phyloP scores from a whole-genome alignment of 306 rosid species.

The Hylodesmum podocarpum region DNA sequence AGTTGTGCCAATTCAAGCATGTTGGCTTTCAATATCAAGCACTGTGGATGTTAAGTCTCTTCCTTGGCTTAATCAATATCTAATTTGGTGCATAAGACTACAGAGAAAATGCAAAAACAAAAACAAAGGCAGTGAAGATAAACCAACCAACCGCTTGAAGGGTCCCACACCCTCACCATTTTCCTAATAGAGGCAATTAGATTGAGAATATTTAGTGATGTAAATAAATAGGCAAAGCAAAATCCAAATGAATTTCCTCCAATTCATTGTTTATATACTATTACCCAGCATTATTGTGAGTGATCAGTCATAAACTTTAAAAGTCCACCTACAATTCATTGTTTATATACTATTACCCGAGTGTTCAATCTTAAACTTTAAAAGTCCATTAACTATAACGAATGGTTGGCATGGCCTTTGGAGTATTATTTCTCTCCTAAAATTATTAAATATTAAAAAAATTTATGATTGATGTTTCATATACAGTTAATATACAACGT shows the following conservation, averaged over 20 bases:
- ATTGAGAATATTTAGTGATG: constrained; percentile 45
- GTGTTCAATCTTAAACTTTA: not conserved
- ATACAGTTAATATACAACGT: no score
- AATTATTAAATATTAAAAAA: no score
- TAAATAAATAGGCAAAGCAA: constrained; percentile 36
- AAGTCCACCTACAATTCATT: constrained; percentile 4
- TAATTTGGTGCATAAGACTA: constrained; percentile 2
- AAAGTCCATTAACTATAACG: not conserved
- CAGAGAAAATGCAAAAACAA: constrained; percentile 40
- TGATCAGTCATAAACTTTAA: not conserved
- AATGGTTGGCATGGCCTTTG: constrained; percentile 2
- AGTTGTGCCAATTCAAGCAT: constrained; percentile 1
- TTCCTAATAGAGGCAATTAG: constrained; percentile 10
- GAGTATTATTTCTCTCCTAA: no score
- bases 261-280: constrained; percentile 16
- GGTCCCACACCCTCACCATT: constrained; percentile 44
- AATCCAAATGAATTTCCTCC: constrained; percentile 46
- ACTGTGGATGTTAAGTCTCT: constrained; percentile 1
- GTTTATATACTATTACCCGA: constrained; percentile 17
- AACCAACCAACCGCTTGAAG: constrained; percentile 67
- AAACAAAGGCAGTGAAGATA: constrained; percentile 50
- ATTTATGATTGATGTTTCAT: no score
- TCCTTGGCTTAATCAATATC: constrained; percentile 6
- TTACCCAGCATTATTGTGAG: constrained; percentile 23
- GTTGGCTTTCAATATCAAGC: not conserved